Evolutionary conservation across 345 rosid genomes (phyloP), one percentile per base, ranked within the genome.

Genomic region (Syzygium aqueum): DNA sequence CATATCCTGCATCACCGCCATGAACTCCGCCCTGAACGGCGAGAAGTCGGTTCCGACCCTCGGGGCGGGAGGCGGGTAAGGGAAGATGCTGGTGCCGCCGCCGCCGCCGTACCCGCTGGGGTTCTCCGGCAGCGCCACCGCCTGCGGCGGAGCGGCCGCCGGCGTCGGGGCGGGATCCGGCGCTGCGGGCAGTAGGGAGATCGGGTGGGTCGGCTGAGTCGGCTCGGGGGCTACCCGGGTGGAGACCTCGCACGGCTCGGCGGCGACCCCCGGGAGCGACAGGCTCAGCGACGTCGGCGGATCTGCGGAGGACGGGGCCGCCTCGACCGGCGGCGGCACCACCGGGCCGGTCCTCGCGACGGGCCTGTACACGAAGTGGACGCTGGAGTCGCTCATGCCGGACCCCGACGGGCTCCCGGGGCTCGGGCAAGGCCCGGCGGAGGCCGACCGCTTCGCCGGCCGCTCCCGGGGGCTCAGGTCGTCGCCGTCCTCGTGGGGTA

Each of bases 1-100:
- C 99, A 96, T 96, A 78, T 96, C 99, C 30, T 96, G 97, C 92
- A 96, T 90, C 91, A 94, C 96, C 87, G 92, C 91, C 95, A 94
- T 92, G 59, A 96, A 93, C 84, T 96, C 98, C 46, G 93, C 88
- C 51, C 91, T 93, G 22, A 94, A 93, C 85, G 96, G 96, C n/a
- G 91, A 84, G 51, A 91, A 85, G 50, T 23, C 92, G 53, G 51
- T 25, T 21, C 53, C 86, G 53, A 5, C 86, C 86, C 37, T 49
- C n/a, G 67, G 73, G 80, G 80, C 43, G 3, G 80, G 25, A 73
- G 80, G 14, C 46, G 80, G 25, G 80, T 33, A 73, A 33, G 80
- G 80, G 49, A 73, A 73, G 25, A 73, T 33, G 1, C 27, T 57
- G 23, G 0, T 33, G 80, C 4, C 19, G 46, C 10, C 19, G 46